Evolutionary conservation across 2,329 filamentous ascomycete species (phyloP).

Genomic region (Phialophora macrospora): DNA sequence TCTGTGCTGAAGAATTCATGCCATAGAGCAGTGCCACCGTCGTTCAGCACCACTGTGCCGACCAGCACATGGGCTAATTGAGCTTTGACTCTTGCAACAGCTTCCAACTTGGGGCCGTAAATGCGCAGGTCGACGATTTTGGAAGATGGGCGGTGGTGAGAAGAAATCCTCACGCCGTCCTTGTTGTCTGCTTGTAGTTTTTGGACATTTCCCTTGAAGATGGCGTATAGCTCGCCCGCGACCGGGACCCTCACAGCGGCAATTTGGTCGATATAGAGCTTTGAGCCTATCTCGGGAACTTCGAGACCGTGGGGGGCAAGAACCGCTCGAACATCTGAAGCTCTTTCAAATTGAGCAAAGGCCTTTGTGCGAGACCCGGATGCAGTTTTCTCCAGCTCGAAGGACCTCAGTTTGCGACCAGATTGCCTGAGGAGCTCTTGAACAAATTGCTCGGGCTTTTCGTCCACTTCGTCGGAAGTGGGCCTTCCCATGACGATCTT

Average conservation of each 20-base stretch:
- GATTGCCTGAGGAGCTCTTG: not conserved
- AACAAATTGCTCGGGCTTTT: conserved; percentile 10
- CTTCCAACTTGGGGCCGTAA: conserved; percentile 6
- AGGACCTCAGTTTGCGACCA: conserved; percentile 11
- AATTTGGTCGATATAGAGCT: conserved; percentile 20
- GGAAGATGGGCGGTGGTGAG: not conserved
- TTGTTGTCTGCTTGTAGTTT: conserved; percentile 16
- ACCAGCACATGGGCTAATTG: conserved; percentile 12
- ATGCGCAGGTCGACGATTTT: conserved; percentile 15
- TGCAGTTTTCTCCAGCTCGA: not conserved
- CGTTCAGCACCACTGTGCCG: conserved; percentile 20
- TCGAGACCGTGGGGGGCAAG: not conserved
- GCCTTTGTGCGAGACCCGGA: conserved; percentile 12
- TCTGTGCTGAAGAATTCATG: conserved; percentile 18
- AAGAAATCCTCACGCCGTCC: conserved; percentile 10
- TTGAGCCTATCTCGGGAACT: conserved; percentile 16
- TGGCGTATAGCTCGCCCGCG: conserved; percentile 9
- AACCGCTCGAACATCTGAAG: conserved; percentile 3
- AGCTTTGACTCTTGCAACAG: conserved; percentile 18
- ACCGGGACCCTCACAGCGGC: conserved; percentile 16
- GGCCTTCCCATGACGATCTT: conserved; percentile 11
- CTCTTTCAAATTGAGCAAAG: conserved; percentile 13
- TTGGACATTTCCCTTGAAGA: conserved; percentile 9
- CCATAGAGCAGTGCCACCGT: conserved; percentile 21
- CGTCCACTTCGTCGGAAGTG: conserved; percentile 5